Evolutionary conservation across 176 grass and related monocot genomes (phyloP).

Genomic region (Poa pratensis): DNA sequence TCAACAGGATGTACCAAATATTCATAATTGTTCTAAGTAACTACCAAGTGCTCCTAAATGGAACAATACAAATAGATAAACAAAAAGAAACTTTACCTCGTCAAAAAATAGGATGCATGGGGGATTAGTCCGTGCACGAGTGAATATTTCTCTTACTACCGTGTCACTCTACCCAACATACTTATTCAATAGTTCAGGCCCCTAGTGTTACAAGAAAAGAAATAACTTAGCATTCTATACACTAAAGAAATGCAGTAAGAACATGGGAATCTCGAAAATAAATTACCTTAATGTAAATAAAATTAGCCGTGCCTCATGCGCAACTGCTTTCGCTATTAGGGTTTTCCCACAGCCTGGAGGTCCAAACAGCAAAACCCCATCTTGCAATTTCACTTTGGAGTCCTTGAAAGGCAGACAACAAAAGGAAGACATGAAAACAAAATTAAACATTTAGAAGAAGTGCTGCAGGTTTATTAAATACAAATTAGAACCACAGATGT

Average conservation of each 20-base stretch:
- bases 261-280: slow-evolving; percentile 33
- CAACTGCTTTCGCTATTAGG: slow-evolving; percentile 95
- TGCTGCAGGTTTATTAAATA: background rate
- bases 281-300: slow-evolving; percentile 92
- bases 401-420: slow-evolving; percentile 52
- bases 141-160: slow-evolving; percentile 90
- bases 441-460: background rate
- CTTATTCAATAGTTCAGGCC: slow-evolving; percentile 93
- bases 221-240: slow-evolving; percentile 19
- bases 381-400: slow-evolving; percentile 81
- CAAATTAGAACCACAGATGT: background rate
- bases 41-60: background rate
- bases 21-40: background rate
- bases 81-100: slow-evolving; percentile 56
- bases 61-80: background rate
- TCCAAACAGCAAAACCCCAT: slow-evolving; percentile 82
- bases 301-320: slow-evolving; percentile 90
- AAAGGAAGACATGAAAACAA: background rate
- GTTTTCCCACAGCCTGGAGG: slow-evolving; percentile 99
- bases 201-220: slow-evolving; percentile 50
- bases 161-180: slow-evolving; percentile 96
- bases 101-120: slow-evolving; percentile 96
- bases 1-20: background rate
- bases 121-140: slow-evolving; percentile 77
- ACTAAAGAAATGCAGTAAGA: background rate